Evolutionary conservation across 2,329 filamentous ascomycete species (phyloP), one percentile per base, ranked within the genome.

Genomic region (Sarocladium oryzae): DNA sequence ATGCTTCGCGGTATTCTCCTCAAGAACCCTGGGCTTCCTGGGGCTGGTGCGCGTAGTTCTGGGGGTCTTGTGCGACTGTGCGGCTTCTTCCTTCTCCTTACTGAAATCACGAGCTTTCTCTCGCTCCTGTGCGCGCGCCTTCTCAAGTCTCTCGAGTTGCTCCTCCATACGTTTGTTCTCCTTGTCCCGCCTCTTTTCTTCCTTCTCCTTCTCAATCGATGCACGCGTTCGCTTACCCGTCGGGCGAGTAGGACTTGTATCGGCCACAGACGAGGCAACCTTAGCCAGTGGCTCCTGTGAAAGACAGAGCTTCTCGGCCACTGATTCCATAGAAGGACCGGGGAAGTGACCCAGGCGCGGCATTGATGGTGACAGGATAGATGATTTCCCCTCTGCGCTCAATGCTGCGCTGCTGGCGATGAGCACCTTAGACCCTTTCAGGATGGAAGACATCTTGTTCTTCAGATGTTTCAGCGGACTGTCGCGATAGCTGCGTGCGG

Each of bases 401-500:
- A 80, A 69, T 15, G 76, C 79, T 2, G 81, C 81, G 58, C 81
- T 92, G 58, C 87, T 95, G 16, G 86, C 89, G 56, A 96, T 85
- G 46, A 96, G 79, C 13, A 86, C 88, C 66, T 88, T 92, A 3
- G 91, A 93, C 51, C 85, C 88, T 68, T 90, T 91, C 59, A 96
- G 75, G 54, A 96, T 90, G 9, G 91, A 95, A 43, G 92, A 95
- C 45, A 97, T 75, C 64, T 90, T 95, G 62, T 88, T 89, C 71
- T 96, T 97, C 24, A 93, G 91, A 49, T 93, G 89, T 67, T 91
- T 96, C 53, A 96, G 69, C 4, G 89, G 89, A 53, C 86, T 92
- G 57, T 95, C 90, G 7, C 77, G 74, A 59, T 80, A 74, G 46
- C 64, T 71, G 51, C 79, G 70, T 4, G 77, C 73, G 0, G 79